Conservation (phyloP, 768 basidiomycete species). For the Boletus edulis region DNA sequence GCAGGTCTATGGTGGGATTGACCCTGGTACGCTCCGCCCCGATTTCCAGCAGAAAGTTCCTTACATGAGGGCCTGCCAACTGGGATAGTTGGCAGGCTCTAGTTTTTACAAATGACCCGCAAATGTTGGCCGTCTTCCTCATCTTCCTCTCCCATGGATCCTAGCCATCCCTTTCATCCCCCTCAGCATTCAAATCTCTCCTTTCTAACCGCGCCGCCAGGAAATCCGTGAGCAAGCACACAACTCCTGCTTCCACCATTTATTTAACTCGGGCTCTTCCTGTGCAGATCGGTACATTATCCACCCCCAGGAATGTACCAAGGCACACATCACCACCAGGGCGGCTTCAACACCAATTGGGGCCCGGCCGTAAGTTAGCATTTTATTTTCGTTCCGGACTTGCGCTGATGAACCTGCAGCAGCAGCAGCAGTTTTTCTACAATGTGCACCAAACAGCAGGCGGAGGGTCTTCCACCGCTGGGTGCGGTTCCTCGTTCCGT, state of each 20-base stretch:
- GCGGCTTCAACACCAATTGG: neutral
- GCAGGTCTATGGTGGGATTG: neutral
- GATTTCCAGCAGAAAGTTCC: conserved; percentile 1
- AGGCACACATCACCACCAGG: accelerated
- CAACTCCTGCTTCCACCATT: no score
- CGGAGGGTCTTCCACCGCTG: neutral
- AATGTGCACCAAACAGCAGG: neutral
- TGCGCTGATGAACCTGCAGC: neutral
- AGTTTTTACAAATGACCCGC: neutral
- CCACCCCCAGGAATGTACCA: neutral
- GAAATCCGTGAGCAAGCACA: neutral
- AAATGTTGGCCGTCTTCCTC: neutral
- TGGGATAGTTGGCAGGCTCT: conserved; percentile 8
- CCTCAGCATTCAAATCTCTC: no score
- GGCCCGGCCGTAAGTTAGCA: neutral
- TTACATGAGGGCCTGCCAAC: neutral
- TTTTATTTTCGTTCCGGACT: no score
- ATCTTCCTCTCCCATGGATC: neutral
- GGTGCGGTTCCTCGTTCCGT: neutral
- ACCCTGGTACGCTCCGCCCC: neutral
- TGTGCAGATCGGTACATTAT: neutral
- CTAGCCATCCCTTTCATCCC: no score
- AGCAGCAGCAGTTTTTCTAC: neutral
- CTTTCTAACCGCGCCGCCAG: neutral
- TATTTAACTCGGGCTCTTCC: neutral